Evolutionary conservation across 163 green algal species (phyloP), one percentile per base, ranked within the genome.

Genomic region (Trebouxiophyceae sp.): DNA sequence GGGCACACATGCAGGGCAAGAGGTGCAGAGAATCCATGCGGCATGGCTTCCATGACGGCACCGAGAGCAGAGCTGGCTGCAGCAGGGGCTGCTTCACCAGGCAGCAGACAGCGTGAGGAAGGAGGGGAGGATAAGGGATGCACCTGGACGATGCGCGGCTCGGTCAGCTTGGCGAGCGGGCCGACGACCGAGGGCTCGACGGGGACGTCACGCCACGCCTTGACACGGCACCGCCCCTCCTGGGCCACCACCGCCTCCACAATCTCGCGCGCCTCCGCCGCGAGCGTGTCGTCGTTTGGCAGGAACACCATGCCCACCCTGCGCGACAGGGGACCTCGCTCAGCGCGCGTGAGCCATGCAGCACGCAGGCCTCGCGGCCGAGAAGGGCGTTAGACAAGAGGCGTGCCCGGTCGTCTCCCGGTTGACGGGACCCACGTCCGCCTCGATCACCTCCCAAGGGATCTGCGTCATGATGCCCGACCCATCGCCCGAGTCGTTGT

Each of bases 281-380:
- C 89, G 22, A 87, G 67, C n/a, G 68, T 75, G 28, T 95, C 87
- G 64, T 97, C 80, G 63, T 96, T 89, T 39, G 94, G 94, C 72
- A 98, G 81, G 75, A 99, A 99, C 16, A 98, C 60, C 93, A 97
- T 97, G 68, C 89, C 95, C 31, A 98, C 91, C 60, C 91, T 95
- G 79, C 68, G 75, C 7, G n/a, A n/a, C n/a, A n/a, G n/a, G n/a
- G n/a, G n/a, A n/a, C n/a, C n/a, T n/a, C n/a, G n/a, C n/a, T n/a
- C n/a, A n/a, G n/a, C n/a, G n/a, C n/a, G n/a, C n/a, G n/a, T n/a
- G n/a, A n/a, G n/a, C n/a, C n/a, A n/a, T n/a, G n/a, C n/a, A n/a
- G n/a, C n/a, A n/a, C n/a, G n/a, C n/a, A n/a, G n/a, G n/a, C 20
- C 22, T 54, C 12, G 12, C 20, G 44, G 16, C 44, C 16, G 20